Conservation (phyloP, 2,329 filamentous ascomycete genomes). For the Huntiella omanensis region DNA sequence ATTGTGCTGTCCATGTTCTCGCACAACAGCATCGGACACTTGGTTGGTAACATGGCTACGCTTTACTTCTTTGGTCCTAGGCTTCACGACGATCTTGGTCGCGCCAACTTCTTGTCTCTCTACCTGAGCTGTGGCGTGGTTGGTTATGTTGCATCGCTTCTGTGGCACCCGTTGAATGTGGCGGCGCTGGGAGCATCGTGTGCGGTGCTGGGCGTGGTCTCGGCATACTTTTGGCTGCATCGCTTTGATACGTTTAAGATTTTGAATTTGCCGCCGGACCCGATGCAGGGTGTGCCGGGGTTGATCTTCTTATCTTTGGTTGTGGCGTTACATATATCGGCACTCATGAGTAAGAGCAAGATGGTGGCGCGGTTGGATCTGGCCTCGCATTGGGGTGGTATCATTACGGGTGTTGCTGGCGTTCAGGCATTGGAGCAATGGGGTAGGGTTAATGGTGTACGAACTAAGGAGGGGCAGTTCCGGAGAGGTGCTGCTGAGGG, state of each 20-base stretch:
- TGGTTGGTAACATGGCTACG: constrained; percentile 43
- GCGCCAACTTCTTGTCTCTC: constrained; percentile 49
- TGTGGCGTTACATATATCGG: constrained; percentile 30
- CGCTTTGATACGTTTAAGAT: constrained; percentile 36
- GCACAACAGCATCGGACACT: constrained; percentile 43
- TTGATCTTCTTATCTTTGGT: constrained; percentile 33
- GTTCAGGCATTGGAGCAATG: constrained; percentile 18
- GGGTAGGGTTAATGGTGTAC: constrained; percentile 6
- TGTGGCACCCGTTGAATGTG: constrained; percentile 27
- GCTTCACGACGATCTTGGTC: constrained; percentile 51
- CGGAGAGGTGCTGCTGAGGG: constrained; percentile 2
- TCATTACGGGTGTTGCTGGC: constrained; percentile 27
- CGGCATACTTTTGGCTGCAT: constrained; percentile 43
- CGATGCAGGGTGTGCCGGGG: constrained; percentile 31
- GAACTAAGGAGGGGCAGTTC: constrained; percentile 8
- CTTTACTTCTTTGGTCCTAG: constrained; percentile 48
- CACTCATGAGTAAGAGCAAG: constrained; percentile 23
- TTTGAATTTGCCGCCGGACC: constrained; percentile 36
- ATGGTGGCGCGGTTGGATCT: constrained; percentile 33
- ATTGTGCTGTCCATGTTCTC: constrained; percentile 49
- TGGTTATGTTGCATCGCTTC: constrained; percentile 40
- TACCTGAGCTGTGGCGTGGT: constrained; percentile 40
- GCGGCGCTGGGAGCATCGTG: constrained; percentile 50
- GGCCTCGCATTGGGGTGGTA: constrained; percentile 33
- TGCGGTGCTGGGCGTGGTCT: constrained; percentile 39